Base-by-base conservation (phyloP, 441 rosid genomes). In the Eruca vesicaria region DNA sequence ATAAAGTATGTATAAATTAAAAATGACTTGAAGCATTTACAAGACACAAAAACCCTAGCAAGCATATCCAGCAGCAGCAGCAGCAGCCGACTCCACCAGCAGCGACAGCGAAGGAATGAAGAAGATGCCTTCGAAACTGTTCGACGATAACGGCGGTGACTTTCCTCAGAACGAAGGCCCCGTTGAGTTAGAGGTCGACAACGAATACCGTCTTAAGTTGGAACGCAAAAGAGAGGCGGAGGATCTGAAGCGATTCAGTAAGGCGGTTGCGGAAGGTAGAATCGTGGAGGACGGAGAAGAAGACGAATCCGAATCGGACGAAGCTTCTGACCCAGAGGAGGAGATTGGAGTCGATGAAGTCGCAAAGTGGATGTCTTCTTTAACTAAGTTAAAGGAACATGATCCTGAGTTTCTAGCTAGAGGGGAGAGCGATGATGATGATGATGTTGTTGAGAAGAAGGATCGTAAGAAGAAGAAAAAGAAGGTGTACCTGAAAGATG, bases 141-240 rank as follows among this genome's bases (percentile, higher is more conserved):
- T 89, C 69, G 88, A 77, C 2, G 85, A 83, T 2, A 84, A 83
- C 7, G 84, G 57, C 0, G 84, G 52, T 20, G 78, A 73, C 58
- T 14, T 2, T 66, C 14, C n/a, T 10, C 70, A 15, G 9, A 77
- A 80, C 6, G 76, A 66, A 7, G 84, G 71, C 43, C 53, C 80
- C 21, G 76, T 85, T 0, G 78, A 73, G 62, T 84, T 92, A 1
- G 84, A 88, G 77, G 74, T 94, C 63, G 69, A 92, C 71, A 11
- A 83, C 33, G 87, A 86, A 3, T 92, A 75, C 61, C 87, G 85
- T 6, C 76, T 71, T 26, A 82, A 85, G 68, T 85, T 76, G 19
- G 85, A 85, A 78, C 77, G 86, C 83, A 89, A 88, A 80, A 89
- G 85, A 87, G 75, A 80, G 43, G 88, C 94, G 0, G 96, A 88